Conservation (phyloP, 352 stramenopile species). For the Phytophthora rubi region DNA sequence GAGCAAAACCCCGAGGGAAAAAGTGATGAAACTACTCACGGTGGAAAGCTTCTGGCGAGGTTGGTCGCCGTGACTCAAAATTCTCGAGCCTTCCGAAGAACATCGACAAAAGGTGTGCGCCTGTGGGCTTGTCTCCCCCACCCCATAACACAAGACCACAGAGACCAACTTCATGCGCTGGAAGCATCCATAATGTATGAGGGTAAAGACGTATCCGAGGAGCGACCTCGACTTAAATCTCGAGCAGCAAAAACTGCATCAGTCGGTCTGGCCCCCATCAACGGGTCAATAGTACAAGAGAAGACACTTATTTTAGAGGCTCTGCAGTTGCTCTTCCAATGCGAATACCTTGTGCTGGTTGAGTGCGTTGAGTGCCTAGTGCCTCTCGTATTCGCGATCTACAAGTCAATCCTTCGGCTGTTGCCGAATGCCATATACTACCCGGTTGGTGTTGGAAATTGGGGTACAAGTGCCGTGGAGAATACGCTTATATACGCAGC, state of each 20-base stretch:
- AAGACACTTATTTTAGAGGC: slow-evolving; percentile 7
- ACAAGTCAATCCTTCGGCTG: background rate
- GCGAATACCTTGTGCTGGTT: background rate
- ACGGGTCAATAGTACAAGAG: background rate
- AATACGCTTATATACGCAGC: background rate
- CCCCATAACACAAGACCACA: background rate
- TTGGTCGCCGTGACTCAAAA: background rate
- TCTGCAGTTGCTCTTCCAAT: slow-evolving; percentile 31
- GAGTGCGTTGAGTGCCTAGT: background rate
- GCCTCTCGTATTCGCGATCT: background rate
- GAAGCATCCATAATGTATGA: background rate
- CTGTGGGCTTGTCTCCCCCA: slow-evolving; percentile 1
- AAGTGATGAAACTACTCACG: background rate
- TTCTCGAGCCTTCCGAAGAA: background rate
- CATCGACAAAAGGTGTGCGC: background rate
- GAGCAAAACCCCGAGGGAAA: background rate
- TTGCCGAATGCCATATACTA: background rate
- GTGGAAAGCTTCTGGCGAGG: background rate
- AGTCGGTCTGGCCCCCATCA: background rate
- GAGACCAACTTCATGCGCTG: background rate
- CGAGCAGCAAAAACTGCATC: background rate
- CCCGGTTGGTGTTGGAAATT: background rate
- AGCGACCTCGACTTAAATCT: background rate
- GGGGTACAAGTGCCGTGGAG: background rate
- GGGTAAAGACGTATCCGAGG: background rate